Percentiles rank a stretch among this genome's conserved stretches.
phyloP scores from a whole-genome alignment of 306 rosid species.

The Mucuna pruriens region DNA sequence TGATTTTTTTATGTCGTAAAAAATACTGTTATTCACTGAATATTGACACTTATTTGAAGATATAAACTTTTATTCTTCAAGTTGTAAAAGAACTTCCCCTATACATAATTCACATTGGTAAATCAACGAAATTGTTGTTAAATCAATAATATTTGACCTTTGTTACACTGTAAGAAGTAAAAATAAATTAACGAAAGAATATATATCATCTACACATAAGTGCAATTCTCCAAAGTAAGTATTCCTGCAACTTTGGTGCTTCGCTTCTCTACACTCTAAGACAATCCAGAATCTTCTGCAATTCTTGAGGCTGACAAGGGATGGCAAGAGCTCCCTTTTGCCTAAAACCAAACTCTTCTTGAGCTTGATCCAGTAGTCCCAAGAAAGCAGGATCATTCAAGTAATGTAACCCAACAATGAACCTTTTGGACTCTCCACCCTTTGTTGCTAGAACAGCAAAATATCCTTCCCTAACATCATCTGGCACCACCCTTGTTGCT shows the following conservation, averaged over 20 bases:
- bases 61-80: no score
- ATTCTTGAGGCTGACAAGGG: constrained; percentile 59
- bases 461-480: constrained; percentile 24
- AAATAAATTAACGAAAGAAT: no score
- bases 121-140: no score
- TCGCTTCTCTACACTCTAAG: neutral
- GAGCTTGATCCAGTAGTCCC: constrained; percentile 56
- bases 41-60: no score
- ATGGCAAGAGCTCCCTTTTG: constrained; percentile 66
- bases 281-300: constrained; percentile 54
- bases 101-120: no score
- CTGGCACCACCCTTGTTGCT: constrained; percentile 5
- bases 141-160: no score
- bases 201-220: no score
- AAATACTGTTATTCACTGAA: no score
- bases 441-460: constrained; percentile 58
- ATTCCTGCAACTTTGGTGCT: neutral
- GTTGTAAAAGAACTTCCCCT: no score
- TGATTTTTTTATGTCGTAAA: no score
- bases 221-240: no score
- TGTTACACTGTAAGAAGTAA: no score
- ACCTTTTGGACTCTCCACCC: constrained; percentile 57
- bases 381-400: constrained; percentile 58
- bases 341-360: constrained; percentile 50
- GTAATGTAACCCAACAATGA: constrained; percentile 50